Percentiles rank a stretch among this genome's conserved stretches.
Conservation (phyloP, 75 land plant genomes). For the Isoetes taiwanensis region DNA sequence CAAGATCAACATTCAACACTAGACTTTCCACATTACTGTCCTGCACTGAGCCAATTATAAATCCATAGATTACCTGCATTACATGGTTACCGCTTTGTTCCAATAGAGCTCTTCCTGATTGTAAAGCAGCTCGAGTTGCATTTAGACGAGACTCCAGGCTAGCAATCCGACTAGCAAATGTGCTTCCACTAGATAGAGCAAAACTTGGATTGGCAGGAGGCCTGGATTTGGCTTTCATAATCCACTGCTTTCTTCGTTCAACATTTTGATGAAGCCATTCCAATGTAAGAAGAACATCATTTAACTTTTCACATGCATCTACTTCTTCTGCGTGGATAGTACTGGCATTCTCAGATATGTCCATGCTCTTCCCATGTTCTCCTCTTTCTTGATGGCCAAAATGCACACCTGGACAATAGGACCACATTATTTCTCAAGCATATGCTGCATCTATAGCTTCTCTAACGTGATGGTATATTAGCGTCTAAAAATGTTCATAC, state of each 20-base stretch:
- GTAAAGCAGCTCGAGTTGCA: neutral
- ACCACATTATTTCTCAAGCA: neutral
- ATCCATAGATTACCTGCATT: neutral
- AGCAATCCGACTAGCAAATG: neutral
- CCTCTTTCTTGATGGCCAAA: neutral
- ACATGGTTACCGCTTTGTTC: neutral
- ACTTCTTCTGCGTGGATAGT: slow-evolving; percentile 3
- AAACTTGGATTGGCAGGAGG: neutral
- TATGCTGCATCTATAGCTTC: no score
- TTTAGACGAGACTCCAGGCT: neutral
- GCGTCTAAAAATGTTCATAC: no score
- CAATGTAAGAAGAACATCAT: no score
- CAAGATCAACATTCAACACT: neutral
- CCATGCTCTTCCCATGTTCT: neutral
- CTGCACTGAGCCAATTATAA: neutral
- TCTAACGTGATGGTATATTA: no score
- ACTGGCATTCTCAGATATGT: neutral
- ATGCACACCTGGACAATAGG: neutral
- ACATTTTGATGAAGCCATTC: neutral
- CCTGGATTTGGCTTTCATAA: neutral
- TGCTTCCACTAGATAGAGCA: neutral
- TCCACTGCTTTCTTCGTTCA: neutral
- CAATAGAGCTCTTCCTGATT: neutral
- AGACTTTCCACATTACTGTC: neutral
- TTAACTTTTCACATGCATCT: no score